Evolutionary conservation across 495 filamentous ascomycete genomes (phyloP), one percentile per base, ranked within the genome.

Genomic region (Penicillium soppii): DNA sequence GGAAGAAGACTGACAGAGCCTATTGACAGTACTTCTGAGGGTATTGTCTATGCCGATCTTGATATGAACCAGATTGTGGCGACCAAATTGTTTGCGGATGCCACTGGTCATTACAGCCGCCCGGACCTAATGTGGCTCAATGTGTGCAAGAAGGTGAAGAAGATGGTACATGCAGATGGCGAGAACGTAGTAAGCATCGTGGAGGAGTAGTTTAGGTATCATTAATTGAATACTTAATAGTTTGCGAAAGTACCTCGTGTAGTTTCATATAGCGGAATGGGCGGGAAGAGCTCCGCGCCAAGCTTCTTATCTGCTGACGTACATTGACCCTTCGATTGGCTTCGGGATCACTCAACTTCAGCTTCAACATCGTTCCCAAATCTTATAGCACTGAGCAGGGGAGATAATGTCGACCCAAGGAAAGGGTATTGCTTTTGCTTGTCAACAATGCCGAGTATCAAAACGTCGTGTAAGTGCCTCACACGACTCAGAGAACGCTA

Each of bases 41-140:
- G 71, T 0, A 72, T 81, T 44, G 53, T 82, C 7, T 76, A 74
- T 61, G 77, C 70, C 0, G 73, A 80, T 35, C 47, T 82, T 17
- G 65, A 77, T 32, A 48, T 76, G 17, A 70, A 70, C 32, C 54
- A 60, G 27, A 65, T 78, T 7, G 25, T 73, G 12, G 52, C 43
- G 7, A 60, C 57, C 8, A 72, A 62, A 42, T 32, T 53, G 1
- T 78, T 80, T 52, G 49, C 73, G 3, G 77, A 83, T 61, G 55
- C 54, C 5, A 57, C 59, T 23, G 80, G 79, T 0, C 77, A 81
- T 51, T 81, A 81, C 35, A 76, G 70, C 41, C 66, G 80, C 15
- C 80, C 80, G 4, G 79, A 83, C 63, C 54, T 83, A 47, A 58
- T 84, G 39, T 78, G 73, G 71, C 37, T 82, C 42, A 32, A 32